Conservation (phyloP, 495 filamentous ascomycete species). For the Talaromyces nanjingensis region DNA sequence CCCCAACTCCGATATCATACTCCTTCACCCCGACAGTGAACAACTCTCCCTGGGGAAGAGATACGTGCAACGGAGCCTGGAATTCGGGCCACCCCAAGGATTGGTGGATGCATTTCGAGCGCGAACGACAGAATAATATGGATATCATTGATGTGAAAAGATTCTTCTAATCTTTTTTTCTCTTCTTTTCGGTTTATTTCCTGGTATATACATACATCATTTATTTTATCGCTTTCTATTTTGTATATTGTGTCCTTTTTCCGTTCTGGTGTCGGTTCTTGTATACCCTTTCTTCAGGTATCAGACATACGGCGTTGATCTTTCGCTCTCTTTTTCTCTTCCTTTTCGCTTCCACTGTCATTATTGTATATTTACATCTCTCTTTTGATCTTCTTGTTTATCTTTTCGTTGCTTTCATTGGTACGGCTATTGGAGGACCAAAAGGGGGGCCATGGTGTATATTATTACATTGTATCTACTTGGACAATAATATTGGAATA, state of each 20-base stretch:
- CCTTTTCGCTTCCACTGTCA: background rate
- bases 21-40: conserved; percentile 22
- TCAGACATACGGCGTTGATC: background rate
- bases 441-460: background rate
- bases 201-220: conserved; percentile 1
- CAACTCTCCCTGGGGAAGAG: conserved; percentile 36
- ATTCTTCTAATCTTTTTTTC: conserved; percentile 27
- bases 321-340: background rate
- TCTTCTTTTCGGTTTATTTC: conserved; percentile 11
- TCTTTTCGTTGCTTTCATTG: background rate
- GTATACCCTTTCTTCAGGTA: background rate
- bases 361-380: background rate
- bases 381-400: background rate
- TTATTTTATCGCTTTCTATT: background rate
- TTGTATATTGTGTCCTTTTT: background rate
- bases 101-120: conserved; percentile 47
- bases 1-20: conserved; percentile 31
- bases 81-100: conserved; percentile 37
- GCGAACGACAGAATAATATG: conserved; percentile 35
- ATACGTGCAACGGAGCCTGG: conserved; percentile 42
- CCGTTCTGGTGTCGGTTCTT: background rate
- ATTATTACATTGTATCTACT: background rate
- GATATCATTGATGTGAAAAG: conserved; percentile 31
- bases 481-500: background rate
- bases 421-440: background rate